Evolutionary conservation across 177 flowering plant species (phyloP), one percentile per base, ranked within the genome.

Genomic region (Telopea speciosissima): DNA sequence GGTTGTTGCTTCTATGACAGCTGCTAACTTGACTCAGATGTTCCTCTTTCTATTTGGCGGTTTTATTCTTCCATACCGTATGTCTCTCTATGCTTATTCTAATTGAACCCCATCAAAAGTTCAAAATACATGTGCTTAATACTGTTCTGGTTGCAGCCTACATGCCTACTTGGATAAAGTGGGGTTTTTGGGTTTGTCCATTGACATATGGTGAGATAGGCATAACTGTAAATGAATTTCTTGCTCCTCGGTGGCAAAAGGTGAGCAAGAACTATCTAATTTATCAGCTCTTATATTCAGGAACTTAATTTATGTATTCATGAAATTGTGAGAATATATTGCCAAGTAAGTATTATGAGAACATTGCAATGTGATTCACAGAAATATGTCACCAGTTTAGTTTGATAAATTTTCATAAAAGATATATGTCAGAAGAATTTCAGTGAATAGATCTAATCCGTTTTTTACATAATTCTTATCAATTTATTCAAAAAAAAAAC

Each of bases 41-140:
- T 23, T 77, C 14, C 33, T 79, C 19, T 45, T 84, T 10, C 1
- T 83, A 59, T 89, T 91, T 71, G 74, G 88, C 25, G 97, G 97
- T 70, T 91, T 89, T 76, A n/a, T 88, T 11, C 82, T 91, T 68
- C 83, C 85, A 45, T 71, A 71, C 54, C 63, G 93, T 90, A 79
- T 85, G 90, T 9, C 36, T 24, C 56, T 65, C 23, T 40, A 25
- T 31, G 21, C 23, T 49, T 60, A 5, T 36, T 36, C 40, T 36
- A 36, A 36, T 3, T 36, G 40, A 36, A 36, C 40, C 6, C 40
- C 7, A 3, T 36, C 40, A 36, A 36, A 3, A 36, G 40, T 36
- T 36, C 40, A 36, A 36, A 36, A 3, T 5, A 8, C n/a, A 36
- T 36, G 40, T 36, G 6, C 40, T 36, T 36, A 36, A 36, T 36